A percentile compares a stretch with the other conserved stretches of the same genome.
Evolutionary conservation across 208 protist species (phyloP).

Genomic region (Leishmania gerbilli): DNA sequence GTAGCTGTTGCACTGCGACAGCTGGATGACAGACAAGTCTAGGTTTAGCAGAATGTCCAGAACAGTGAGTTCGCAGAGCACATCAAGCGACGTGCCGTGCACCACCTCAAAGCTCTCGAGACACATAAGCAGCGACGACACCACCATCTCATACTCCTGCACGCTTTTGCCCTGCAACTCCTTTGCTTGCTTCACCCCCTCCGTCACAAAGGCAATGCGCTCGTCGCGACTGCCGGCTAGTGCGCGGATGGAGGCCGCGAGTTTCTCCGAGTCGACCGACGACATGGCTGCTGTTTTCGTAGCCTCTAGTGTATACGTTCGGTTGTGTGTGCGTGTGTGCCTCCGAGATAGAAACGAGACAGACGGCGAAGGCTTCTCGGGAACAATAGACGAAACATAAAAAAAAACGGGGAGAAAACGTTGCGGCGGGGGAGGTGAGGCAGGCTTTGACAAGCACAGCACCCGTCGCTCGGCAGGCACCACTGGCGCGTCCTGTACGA

Average conservation of each 20-base stretch:
- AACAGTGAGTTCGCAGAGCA: conserved; percentile 76
- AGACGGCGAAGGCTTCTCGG: background rate
- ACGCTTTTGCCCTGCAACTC: conserved; percentile 71
- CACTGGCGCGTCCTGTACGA: background rate
- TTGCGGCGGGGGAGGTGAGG: background rate
- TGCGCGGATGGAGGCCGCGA: conserved; percentile 49
- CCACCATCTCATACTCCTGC: conserved; percentile 71
- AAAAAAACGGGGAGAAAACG: background rate
- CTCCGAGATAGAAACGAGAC: background rate
- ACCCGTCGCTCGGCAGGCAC: background rate
- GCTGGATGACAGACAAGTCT: conserved; percentile 71
- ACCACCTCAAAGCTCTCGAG: conserved; percentile 82
- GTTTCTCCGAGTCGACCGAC: conserved; percentile 31
- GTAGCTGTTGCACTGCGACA: conserved; percentile 86
- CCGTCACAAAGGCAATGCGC: conserved; percentile 49
- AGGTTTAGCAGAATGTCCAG: conserved; percentile 76
- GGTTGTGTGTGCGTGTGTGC: background rate
- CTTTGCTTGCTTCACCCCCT: conserved; percentile 67
- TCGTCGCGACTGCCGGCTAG: conserved; percentile 42
- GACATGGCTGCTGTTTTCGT: conserved; percentile 11
- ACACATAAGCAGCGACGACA: conserved; percentile 66
- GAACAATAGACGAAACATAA: background rate
- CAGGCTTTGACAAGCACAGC: background rate
- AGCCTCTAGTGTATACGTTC: background rate
- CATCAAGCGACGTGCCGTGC: conserved; percentile 47